Conservation (phyloP, 2,329 filamentous ascomycete genomes). For the Scedosporium dehoogii region DNA sequence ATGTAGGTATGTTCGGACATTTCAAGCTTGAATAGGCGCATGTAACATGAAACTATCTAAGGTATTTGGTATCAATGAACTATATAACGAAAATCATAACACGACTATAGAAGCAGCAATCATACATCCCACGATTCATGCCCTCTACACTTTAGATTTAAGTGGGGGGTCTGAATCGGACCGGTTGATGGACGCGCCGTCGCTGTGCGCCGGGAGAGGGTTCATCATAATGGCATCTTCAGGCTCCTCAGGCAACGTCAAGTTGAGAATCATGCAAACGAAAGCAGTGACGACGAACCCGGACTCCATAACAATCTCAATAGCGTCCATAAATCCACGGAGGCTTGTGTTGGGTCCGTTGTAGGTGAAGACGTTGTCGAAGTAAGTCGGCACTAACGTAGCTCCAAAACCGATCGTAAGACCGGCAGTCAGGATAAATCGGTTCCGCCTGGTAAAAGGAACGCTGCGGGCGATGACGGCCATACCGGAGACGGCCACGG, state of each 20-base stretch:
- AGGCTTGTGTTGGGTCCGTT: conserved; percentile 56
- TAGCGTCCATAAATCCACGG: conserved; percentile 65
- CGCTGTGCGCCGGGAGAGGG: not conserved
- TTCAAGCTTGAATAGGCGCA: too few species aligned
- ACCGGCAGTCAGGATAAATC: conserved; percentile 71
- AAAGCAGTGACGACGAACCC: conserved; percentile 68
- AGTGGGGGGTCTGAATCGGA: not conserved
- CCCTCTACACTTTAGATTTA: too few species aligned
- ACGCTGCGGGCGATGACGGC: conserved; percentile 62
- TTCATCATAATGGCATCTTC: conserved; percentile 37
- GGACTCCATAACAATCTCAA: conserved; percentile 63
- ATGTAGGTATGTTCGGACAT: not conserved
- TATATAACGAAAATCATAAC: too few species aligned
- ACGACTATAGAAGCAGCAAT: too few species aligned
- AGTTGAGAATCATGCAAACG: conserved; percentile 62
- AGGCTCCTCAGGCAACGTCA: conserved; percentile 63
- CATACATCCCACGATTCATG: too few species aligned
- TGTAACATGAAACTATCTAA: too few species aligned
- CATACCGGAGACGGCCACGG: conserved; percentile 68
- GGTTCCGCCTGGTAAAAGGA: conserved; percentile 66
- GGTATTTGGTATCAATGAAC: too few species aligned
- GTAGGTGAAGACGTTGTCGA: conserved; percentile 64
- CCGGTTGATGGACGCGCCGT: not conserved
- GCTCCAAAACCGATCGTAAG: conserved; percentile 65
- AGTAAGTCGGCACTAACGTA: conserved; percentile 58